Base-by-base conservation (phyloP, 2,329 filamentous ascomycete species). In the Aspergillus sp. region DNA sequence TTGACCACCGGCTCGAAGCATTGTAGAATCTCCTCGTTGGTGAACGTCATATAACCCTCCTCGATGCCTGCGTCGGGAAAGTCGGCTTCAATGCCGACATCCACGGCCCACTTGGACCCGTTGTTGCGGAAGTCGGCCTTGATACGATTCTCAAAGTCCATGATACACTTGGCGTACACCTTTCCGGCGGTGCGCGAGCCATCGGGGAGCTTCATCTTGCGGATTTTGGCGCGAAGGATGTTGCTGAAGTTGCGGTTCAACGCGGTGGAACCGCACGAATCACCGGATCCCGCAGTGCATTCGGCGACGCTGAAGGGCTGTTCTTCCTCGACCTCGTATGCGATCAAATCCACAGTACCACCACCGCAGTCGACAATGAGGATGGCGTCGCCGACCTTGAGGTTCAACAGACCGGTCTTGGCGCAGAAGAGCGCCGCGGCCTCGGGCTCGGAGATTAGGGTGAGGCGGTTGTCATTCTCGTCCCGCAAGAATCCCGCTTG, bases 41-140 rank as follows among this genome's bases (percentile, higher is more conserved):
- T 97, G 71, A 99, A 99, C 2, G 93, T 97, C 94, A 99, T 99
- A 79, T 97, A 97, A 47, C 94, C 93, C 75, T 99, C 94, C 76
- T 97, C 94, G 63, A 99, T 97, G 63, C 91, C 92, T 29, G 94
- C 94, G 70, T 97, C 94, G 36, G 93, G 93, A 78, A 95, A 97
- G 69, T 97, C 94, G 41, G 93, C 91, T 79, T 99, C 94, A 66
- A 99, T 97, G 68, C 94, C 94, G 46, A 99, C 94, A 70, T 99
- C 94, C 17, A 97, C 92, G 42, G 94, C 94, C 94, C 94, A 97
- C 74, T 97, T 97, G 75, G 97, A 93, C 46, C 93, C 92, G 73
- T 97, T 97, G 79, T 97, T 97, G 60, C 94, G 86, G 87, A 99
- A 99, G 74, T 97, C 94, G 46, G 94, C 94, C 81, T 99, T 99